Evolutionary conservation across 352 stramenopile species (phyloP).

Genomic region (Globisporangium cylindrosporum): DNA sequence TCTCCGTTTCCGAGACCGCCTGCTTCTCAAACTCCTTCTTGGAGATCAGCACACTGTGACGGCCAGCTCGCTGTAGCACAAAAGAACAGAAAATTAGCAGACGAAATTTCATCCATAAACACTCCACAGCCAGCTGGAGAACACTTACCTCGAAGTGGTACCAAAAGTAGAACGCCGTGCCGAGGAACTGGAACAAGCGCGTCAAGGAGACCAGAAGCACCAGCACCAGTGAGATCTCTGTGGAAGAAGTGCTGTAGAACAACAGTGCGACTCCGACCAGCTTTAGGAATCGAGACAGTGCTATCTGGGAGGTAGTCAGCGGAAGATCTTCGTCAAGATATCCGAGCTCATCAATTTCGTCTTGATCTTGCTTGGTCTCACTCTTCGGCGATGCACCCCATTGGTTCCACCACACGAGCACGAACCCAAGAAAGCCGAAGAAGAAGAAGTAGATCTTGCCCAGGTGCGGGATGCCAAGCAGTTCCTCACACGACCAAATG

Average conservation of each 20-base stretch:
- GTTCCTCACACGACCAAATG: slow-evolving; percentile 66
- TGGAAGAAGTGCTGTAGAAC: slow-evolving; percentile 83
- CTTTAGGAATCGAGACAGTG: slow-evolving; percentile 56
- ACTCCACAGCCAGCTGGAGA: neutral
- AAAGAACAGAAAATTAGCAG: slow-evolving; percentile 10
- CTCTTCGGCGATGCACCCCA: slow-evolving; percentile 60
- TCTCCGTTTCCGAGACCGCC: slow-evolving; percentile 67
- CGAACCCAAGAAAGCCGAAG: slow-evolving; percentile 68
- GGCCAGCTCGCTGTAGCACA: slow-evolving; percentile 26
- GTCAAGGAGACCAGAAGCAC: slow-evolving; percentile 69
- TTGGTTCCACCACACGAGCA: slow-evolving; percentile 86
- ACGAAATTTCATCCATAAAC: slow-evolving; percentile 16
- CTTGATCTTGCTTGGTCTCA: slow-evolving; percentile 46
- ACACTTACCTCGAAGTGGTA: slow-evolving; percentile 70
- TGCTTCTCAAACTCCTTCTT: slow-evolving; percentile 74
- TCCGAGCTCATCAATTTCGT: slow-evolving; percentile 69
- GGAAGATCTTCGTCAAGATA: slow-evolving; percentile 62
- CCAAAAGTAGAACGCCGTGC: slow-evolving; percentile 73
- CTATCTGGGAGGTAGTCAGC: slow-evolving; percentile 63
- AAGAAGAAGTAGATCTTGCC: slow-evolving; percentile 86
- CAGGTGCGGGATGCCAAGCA: slow-evolving; percentile 76
- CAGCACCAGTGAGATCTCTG: slow-evolving; percentile 64
- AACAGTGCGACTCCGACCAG: slow-evolving; percentile 60
- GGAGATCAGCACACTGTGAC: slow-evolving; percentile 67
- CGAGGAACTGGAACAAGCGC: slow-evolving; percentile 71